Conservation (phyloP, 768 basidiomycete species). For the Termitomyces sp. region DNA sequence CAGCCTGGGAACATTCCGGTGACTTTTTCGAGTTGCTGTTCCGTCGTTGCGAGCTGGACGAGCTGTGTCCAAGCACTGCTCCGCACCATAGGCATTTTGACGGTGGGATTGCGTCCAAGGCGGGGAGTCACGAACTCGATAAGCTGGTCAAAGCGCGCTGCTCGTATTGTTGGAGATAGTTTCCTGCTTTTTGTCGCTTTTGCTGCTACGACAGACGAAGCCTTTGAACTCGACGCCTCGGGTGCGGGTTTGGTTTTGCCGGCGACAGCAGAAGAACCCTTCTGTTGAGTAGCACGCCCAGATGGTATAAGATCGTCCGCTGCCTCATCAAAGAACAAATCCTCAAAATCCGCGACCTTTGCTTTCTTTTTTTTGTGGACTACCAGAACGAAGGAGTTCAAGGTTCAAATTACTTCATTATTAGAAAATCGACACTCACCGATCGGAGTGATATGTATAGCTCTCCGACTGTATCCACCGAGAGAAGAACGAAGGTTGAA, state of each 20-base stretch:
- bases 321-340: conserved; percentile 9
- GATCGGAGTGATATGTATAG: conserved; percentile 6
- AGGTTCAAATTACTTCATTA: not conserved
- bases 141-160: conserved; percentile 1
- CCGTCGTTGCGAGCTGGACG: conserved; percentile 45
- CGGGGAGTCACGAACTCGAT: conserved; percentile 5
- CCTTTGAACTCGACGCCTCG: not conserved
- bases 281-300: not conserved
- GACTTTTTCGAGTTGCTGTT: conserved; percentile 46
- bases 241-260: not conserved
- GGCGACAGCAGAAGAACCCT: not conserved
- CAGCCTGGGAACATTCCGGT: conserved; percentile 46
- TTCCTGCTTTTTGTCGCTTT: not conserved
- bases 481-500: not conserved
- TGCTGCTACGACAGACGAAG: not conserved
- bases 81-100: conserved; percentile 25
- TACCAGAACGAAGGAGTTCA: not conserved
- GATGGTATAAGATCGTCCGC: conserved; percentile 5
- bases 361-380: conserved; percentile 12
- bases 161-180: not conserved
- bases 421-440: not conserved
- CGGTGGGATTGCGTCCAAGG: not conserved
- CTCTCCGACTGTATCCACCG: not conserved
- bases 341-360: conserved; percentile 8
- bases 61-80: conserved; percentile 51